phyloP scores from a whole-genome alignment of 2,329 filamentous ascomycete species.

The Zymoseptoria ardabiliae region DNA sequence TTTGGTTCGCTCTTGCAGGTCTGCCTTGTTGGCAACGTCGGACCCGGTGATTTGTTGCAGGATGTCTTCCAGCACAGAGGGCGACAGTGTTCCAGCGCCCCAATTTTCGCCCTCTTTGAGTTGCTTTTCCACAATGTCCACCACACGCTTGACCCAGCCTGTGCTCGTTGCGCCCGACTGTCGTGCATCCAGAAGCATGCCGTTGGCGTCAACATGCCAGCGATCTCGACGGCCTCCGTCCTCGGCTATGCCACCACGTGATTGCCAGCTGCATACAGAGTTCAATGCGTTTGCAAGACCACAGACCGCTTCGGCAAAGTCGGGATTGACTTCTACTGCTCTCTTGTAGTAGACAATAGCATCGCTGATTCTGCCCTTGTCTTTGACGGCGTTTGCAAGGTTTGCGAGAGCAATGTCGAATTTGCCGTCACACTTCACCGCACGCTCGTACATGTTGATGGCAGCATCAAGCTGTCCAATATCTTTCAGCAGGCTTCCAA shows the following conservation, averaged over 20 bases:
- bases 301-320: slow-evolving; percentile 95
- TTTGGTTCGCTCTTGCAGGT: slow-evolving; percentile 30
- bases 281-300: slow-evolving; percentile 91
- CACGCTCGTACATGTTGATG: slow-evolving; percentile 95
- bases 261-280: slow-evolving; percentile 91
- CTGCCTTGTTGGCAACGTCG: slow-evolving; percentile 23
- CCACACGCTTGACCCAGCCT: slow-evolving; percentile 84
- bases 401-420: slow-evolving; percentile 98
- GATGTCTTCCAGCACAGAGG: slow-evolving; percentile 34
- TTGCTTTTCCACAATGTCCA: slow-evolving; percentile 84
- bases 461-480: slow-evolving; percentile 87
- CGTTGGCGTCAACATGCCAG: slow-evolving; percentile 85
- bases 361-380: slow-evolving; percentile 84
- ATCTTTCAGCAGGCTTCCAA: slow-evolving; percentile 91
- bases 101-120: slow-evolving; percentile 77
- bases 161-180: slow-evolving; percentile 52
- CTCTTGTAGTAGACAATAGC: slow-evolving; percentile 87
- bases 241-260: slow-evolving; percentile 77
- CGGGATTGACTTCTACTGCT: slow-evolving; percentile 83
- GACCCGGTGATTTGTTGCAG: slow-evolving; percentile 40
- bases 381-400: slow-evolving; percentile 93
- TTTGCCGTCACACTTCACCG: slow-evolving; percentile 81
- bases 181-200: slow-evolving; percentile 70
- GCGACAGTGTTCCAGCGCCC: slow-evolving; percentile 63
- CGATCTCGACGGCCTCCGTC: slow-evolving; percentile 68